Evolutionary conservation across 148 eudicot species (phyloP).

Genomic region (Linanthus parryae): DNA sequence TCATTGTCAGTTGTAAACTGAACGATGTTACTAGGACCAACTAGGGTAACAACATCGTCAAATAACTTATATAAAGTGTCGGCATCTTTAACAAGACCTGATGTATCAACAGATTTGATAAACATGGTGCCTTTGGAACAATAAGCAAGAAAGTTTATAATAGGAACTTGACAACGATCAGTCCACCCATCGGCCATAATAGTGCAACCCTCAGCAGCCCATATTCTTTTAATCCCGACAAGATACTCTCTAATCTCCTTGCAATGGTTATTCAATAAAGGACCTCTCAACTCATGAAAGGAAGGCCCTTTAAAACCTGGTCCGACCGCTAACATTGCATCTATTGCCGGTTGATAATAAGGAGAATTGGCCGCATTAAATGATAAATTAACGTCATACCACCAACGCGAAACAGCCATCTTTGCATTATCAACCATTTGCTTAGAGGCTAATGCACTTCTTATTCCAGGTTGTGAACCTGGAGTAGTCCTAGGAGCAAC

Average conservation of each 20-base stretch:
- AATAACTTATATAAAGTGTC: constrained; percentile 6
- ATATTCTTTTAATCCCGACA: not conserved
- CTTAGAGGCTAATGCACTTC: not conserved
- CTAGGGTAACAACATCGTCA: constrained; percentile 7
- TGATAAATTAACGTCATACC: not conserved
- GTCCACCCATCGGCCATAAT: not conserved
- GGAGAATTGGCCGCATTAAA: not conserved
- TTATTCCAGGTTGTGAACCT: not conserved
- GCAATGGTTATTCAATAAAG: not conserved
- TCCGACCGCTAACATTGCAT: not conserved
- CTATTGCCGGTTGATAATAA: not conserved
- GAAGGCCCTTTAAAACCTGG: not conserved
- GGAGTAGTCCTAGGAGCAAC: not conserved
- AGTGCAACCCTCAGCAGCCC: not conserved
- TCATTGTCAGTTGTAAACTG: constrained; percentile 19
- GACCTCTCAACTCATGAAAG: not conserved
- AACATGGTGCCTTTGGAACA: constrained; percentile 6
- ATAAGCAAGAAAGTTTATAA: not conserved
- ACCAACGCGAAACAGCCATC: not conserved
- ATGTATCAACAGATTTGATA: constrained; percentile 11
- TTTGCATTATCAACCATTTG: not conserved
- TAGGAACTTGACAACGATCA: not conserved
- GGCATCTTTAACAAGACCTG: constrained; percentile 7
- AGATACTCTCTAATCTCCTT: not conserved
- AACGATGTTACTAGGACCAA: constrained; percentile 10